Evolutionary conservation across 495 filamentous ascomycete genomes (phyloP).

Genomic region (Astrothelium macrocarpum): DNA sequence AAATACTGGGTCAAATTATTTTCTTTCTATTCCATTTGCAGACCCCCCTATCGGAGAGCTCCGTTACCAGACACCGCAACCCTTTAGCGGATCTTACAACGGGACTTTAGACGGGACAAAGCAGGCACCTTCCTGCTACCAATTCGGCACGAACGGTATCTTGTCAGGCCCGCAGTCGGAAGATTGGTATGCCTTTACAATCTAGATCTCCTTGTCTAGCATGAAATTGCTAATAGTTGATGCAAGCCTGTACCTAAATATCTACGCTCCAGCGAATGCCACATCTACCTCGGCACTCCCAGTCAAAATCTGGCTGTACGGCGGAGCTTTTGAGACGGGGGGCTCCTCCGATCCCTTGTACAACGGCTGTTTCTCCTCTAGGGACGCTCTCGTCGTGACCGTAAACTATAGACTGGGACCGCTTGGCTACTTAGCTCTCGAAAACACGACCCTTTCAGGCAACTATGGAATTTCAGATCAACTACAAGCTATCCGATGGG

Average conservation of each 20-base stretch:
- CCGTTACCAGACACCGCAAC: background rate
- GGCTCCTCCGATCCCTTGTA: conserved; percentile 31
- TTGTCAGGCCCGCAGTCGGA: background rate
- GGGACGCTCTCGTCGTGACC: conserved; percentile 36
- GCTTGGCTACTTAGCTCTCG: background rate
- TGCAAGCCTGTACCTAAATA: conserved; percentile 40
- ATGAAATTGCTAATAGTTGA: conserved; percentile 20
- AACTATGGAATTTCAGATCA: conserved; percentile 40
- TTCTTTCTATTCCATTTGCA: background rate
- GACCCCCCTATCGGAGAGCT: background rate
- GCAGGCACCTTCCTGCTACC: background rate
- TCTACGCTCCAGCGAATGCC: conserved; percentile 33
- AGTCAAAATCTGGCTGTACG: conserved; percentile 33
- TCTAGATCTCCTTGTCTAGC: background rate
- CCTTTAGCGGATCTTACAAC: background rate
- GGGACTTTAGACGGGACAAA: background rate
- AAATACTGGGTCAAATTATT: background rate
- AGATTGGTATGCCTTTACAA: background rate
- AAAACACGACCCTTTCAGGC: conserved; percentile 3
- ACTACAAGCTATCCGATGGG: conserved; percentile 42
- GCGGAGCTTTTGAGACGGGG: conserved; percentile 32
- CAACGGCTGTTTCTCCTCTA: conserved; percentile 31
- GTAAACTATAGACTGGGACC: conserved; percentile 39
- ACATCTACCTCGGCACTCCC: conserved; percentile 26
- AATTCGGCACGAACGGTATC: background rate